Conservation (phyloP, 805 yeast species). For the Teunomyces funiuensis region DNA sequence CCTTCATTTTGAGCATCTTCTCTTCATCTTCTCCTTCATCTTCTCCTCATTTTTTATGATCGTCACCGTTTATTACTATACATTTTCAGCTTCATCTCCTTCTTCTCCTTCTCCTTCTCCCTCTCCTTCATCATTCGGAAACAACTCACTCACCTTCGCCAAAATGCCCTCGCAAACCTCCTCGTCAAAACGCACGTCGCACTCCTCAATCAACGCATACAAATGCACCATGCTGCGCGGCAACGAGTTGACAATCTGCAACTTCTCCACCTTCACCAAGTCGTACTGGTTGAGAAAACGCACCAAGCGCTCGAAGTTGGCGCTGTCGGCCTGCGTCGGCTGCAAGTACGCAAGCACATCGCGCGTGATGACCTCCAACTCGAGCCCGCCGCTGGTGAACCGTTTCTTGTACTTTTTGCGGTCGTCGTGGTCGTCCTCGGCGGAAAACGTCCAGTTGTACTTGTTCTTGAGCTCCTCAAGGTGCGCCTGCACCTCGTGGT, state of each 20-base stretch:
- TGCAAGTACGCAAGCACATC: constrained; percentile 45
- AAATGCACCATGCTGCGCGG: constrained; percentile 81
- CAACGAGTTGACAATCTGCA: constrained; percentile 78
- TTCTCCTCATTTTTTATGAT: too few species aligned
- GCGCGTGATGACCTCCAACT: constrained; percentile 50
- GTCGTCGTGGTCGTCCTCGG: constrained; percentile 29
- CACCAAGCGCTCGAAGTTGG: constrained; percentile 40
- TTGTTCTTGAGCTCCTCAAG: constrained; percentile 47
- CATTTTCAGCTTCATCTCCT: constrained; percentile 23
- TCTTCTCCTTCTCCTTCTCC: constrained; percentile 25
- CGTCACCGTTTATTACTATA: constrained; percentile 16
- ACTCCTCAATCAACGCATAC: constrained; percentile 84
- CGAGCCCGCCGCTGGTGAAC: constrained; percentile 41
- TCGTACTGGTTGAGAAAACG: constrained; percentile 47
- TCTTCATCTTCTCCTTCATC: constrained; percentile 21
- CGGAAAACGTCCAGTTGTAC: constrained; percentile 46
- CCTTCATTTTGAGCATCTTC: background rate
- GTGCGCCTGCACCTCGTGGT: constrained; percentile 63
- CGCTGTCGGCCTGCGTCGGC: constrained; percentile 25
- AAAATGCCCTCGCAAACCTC: constrained; percentile 61
- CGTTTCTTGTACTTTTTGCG: constrained; percentile 28
- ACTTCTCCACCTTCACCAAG: constrained; percentile 76
- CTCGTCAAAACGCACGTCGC: constrained; percentile 81
- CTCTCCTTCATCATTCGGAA: constrained; percentile 45
- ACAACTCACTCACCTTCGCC: constrained; percentile 50